Evolutionary conservation across 2,329 filamentous ascomycete genomes (phyloP).

Genomic region (Claviceps quebecensis): DNA sequence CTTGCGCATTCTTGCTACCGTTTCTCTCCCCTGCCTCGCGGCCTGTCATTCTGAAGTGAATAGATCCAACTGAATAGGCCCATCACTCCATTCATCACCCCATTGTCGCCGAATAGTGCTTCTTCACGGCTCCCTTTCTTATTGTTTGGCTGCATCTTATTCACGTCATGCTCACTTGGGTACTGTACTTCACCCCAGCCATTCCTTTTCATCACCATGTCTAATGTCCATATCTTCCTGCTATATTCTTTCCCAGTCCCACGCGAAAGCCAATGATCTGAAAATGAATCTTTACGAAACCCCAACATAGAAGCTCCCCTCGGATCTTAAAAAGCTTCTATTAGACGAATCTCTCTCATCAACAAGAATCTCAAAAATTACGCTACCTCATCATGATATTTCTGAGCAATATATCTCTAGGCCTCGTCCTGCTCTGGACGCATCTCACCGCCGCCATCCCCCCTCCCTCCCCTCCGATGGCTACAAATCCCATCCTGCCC

Average conservation of each 20-base stretch:
- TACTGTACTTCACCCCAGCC: not conserved
- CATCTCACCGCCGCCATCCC: constrained; percentile 1
- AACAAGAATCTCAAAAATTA: not conserved
- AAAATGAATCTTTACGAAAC: too few species aligned
- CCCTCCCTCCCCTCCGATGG: not conserved
- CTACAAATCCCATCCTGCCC: constrained; percentile 18
- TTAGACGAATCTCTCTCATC: not conserved
- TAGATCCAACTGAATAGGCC: not conserved
- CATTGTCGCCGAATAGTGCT: not conserved
- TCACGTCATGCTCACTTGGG: not conserved
- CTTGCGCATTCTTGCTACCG: too few species aligned
- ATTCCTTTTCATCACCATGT: too few species aligned
- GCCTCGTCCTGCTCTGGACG: not conserved
- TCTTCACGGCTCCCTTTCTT: not conserved
- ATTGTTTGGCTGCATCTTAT: not conserved
- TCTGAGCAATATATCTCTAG: not conserved
- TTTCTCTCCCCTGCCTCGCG: not conserved
- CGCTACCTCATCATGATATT: not conserved
- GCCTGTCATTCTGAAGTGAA: not conserved
- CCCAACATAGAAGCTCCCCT: too few species aligned
- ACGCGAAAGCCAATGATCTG: too few species aligned
- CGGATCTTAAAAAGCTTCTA: not conserved
- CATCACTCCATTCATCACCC: not conserved
- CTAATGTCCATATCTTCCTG: too few species aligned
- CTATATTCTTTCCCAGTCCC: too few species aligned